These are phyloP conservation scores for Stephania yunnanensis DNA, from an alignment of 164 flowering plant species.

Conservation along the genomic window DNA sequence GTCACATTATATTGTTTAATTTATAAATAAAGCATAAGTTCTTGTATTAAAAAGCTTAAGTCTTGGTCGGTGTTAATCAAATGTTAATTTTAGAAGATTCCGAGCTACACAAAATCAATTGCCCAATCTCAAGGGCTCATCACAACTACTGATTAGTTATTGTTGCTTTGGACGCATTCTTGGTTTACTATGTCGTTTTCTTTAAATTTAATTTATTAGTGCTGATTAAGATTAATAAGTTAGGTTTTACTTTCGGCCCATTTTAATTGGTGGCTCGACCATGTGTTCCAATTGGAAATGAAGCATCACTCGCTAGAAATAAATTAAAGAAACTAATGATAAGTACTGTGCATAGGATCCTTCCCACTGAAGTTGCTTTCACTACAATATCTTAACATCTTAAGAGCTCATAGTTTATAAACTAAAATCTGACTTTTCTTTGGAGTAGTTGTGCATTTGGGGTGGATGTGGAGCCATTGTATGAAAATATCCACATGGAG, in stretches of 20 bases:
- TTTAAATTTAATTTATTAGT: too few relatives aligned
- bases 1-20: too few relatives aligned
- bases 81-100: too few relatives aligned
- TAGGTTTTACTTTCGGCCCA: not conserved
- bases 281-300: not conserved
- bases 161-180: too few relatives aligned
- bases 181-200: not conserved
- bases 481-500: not conserved
- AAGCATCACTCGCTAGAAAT: not conserved
- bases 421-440: slow-evolving; percentile 12
- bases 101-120: too few relatives aligned
- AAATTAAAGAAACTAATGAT: too few relatives aligned
- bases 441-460: not conserved
- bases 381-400: not conserved
- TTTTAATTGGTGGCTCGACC: too few relatives aligned
- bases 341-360: slow-evolving; percentile 17
- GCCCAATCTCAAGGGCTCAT: not conserved
- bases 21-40: too few relatives aligned
- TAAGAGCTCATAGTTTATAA: not conserved
- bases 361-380: slow-evolving; percentile 19
- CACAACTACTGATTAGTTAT: too few relatives aligned
- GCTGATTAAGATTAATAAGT: not conserved
- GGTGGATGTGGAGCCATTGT: not conserved
- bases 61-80: too few relatives aligned
- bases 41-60: too few relatives aligned